Evolutionary conservation across 2,329 filamentous ascomycete genomes (phyloP), one percentile per base, ranked within the genome.

Genomic region (Pseudocercospora cruenta): DNA sequence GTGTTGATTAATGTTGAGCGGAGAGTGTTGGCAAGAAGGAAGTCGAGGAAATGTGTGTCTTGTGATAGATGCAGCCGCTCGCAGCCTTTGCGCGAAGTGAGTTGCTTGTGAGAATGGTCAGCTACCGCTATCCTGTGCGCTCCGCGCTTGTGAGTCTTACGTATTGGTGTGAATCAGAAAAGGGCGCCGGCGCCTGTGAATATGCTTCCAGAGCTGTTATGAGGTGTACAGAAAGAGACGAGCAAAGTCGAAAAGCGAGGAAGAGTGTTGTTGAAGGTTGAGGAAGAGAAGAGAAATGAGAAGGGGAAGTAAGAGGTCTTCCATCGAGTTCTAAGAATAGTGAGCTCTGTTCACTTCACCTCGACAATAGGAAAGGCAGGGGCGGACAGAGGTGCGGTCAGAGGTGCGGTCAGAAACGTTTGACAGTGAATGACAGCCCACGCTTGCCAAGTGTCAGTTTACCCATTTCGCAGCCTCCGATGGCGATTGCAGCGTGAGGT

Each of bases 311-410:
- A 60, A 49, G 58, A 51, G 43, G 47, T 26, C 47, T 45, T 49
- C 58, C 53, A 10, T n/a, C 58, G 9, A 60, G 2, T 16, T 36
- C 28, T 55, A 22, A 60, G 22, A 60, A 60, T 60, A 51, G 58
- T 33, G 58, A 33, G 43, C 22, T 59, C 45, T 59, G 36, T 43
- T 59, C 39, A 43, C 33, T 21, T 51, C 12, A 14, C 33, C 21
- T 51, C 19, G 21, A 60, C 58, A 60, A 60, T 60, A 60, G 24
- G 24, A 60, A 36, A 16, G 58, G 16, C 9, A n/a, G 58, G 58
- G 22, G 36, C 39, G 49, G 21, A 21, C n/a, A 19, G 55, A 43
- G 33, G 54, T 26, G 24, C 28, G 28, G 28, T 31, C 28, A 31
- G 28, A 31, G 28, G 28, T 8, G 26, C 55, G 33, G n/a, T 9